These are phyloP conservation scores for Leccinum broughii DNA, from an alignment of 768 basidiomycete genomes.

Conservation along the genomic window DNA sequence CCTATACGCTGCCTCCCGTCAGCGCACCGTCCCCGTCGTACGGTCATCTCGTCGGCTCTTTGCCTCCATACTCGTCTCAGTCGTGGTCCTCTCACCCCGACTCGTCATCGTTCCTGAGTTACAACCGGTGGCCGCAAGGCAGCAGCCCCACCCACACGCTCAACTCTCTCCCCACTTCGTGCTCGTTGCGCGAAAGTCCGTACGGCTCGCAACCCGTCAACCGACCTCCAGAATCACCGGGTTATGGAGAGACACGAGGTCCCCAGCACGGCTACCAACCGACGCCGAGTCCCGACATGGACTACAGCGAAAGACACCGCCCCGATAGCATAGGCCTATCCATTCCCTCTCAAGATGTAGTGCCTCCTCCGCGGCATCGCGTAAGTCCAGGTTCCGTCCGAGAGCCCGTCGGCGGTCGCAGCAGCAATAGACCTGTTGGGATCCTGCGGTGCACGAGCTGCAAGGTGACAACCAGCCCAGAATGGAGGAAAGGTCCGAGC, in stretches of 20 bases:
- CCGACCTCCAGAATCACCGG: conserved; percentile 41
- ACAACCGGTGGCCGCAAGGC: conserved; percentile 32
- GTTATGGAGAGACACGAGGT: conserved; percentile 29
- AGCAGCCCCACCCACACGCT: conserved; percentile 31
- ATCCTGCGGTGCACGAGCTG: conserved; percentile 77
- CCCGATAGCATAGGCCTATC: conserved; percentile 32
- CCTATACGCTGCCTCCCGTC: conserved; percentile 36
- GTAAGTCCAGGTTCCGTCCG: conserved; percentile 52
- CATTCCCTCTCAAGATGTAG: conserved; percentile 41
- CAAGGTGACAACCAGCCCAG: conserved; percentile 78
- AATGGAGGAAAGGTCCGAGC: conserved; percentile 90
- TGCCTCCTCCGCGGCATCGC: conserved; percentile 57
- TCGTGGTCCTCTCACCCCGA: conserved; percentile 31
- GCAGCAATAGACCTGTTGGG: conserved; percentile 68
- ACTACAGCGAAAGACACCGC: conserved; percentile 38
- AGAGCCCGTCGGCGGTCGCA: conserved; percentile 44
- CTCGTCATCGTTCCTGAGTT: conserved; percentile 30
- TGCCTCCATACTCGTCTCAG: conserved; percentile 31
- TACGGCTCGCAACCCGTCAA: conserved; percentile 33
- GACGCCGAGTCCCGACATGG: conserved; percentile 38
- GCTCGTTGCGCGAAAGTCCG: conserved; percentile 31
- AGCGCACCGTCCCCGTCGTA: conserved; percentile 32
- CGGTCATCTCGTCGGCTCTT: conserved; percentile 22
- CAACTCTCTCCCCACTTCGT: conserved; percentile 25
- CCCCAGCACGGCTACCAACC: conserved; percentile 40